Conservation (phyloP, 768 basidiomycete genomes). For the Pleurotus eryngii region DNA sequence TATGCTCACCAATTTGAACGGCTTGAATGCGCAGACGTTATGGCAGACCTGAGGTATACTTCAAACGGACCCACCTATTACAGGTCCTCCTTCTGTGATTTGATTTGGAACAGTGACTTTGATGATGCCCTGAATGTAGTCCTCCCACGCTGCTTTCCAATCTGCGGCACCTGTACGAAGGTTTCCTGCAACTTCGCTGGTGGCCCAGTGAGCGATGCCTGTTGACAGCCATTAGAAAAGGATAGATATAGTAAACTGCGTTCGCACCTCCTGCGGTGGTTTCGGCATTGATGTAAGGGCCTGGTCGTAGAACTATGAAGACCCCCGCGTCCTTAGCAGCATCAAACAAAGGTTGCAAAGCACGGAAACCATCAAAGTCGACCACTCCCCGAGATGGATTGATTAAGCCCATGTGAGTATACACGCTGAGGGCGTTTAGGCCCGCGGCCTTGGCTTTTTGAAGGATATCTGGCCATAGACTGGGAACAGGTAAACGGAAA, state of each 20-base stretch:
- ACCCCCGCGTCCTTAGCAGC: slow-evolving; percentile 72
- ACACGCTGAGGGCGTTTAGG: slow-evolving; percentile 74
- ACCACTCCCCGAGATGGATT: slow-evolving; percentile 73
- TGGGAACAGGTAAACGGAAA: slow-evolving; percentile 76
- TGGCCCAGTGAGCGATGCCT: slow-evolving; percentile 58
- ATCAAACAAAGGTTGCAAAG: slow-evolving; percentile 67
- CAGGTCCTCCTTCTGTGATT: slow-evolving; percentile 68
- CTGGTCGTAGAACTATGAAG: slow-evolving; percentile 76
- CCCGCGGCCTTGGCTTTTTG: slow-evolving; percentile 81
- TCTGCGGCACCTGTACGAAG: slow-evolving; percentile 75
- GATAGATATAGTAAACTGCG: not conserved
- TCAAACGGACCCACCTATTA: slow-evolving; percentile 49
- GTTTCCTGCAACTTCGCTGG: slow-evolving; percentile 44
- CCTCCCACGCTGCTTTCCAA: slow-evolving; percentile 68
- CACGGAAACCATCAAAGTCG: slow-evolving; percentile 71
- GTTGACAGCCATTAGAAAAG: not conserved
- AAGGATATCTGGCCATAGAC: slow-evolving; percentile 78
- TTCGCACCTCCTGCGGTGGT: slow-evolving; percentile 62
- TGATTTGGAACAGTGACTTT: slow-evolving; percentile 59
- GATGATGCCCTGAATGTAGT: slow-evolving; percentile 70
- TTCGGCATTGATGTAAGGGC: slow-evolving; percentile 73
- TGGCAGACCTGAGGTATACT: not conserved
- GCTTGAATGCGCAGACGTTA: slow-evolving; percentile 26
- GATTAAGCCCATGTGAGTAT: slow-evolving; percentile 75
- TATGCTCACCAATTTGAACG: slow-evolving; percentile 47